Percentiles rank a stretch among this genome's conserved stretches.
Evolutionary conservation across 2,329 filamentous ascomycete species (phyloP).

Genomic region (Colletotrichum noveboracense): DNA sequence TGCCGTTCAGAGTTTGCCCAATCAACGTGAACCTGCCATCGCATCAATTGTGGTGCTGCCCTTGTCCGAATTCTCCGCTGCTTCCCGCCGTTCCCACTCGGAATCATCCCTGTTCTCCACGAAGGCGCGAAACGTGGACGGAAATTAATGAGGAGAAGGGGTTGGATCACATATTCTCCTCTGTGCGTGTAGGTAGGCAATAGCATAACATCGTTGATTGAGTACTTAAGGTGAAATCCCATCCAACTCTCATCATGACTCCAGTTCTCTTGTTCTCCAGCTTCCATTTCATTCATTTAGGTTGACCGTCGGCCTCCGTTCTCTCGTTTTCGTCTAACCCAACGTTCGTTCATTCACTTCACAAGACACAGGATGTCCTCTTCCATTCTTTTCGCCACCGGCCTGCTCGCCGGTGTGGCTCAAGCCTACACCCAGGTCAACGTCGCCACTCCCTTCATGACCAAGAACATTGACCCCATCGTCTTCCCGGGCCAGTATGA

Average conservation of each 20-base stretch:
- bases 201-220: neutral
- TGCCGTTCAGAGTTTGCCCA: neutral
- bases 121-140: neutral
- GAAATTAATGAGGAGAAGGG: constrained; percentile 1
- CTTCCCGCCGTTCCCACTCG: neutral
- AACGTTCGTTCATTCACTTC: neutral
- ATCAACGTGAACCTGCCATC: neutral
- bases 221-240: neutral
- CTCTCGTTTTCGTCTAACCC: neutral
- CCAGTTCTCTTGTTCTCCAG: neutral
- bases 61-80: neutral
- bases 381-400: constrained; percentile 16
- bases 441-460: constrained; percentile 30
- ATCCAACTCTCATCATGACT: neutral
- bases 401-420: constrained; percentile 17
- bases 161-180: neutral
- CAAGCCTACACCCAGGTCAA: constrained; percentile 29
- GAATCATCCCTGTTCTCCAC: neutral
- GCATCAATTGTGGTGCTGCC: neutral
- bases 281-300: neutral
- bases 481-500: constrained; percentile 33
- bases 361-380: constrained; percentile 22
- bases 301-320: neutral
- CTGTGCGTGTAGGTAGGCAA: neutral
- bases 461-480: constrained; percentile 39